These are phyloP conservation scores for Phytophthora capsici DNA, from an alignment of 352 stramenopile species.

Conservation along the genomic window DNA sequence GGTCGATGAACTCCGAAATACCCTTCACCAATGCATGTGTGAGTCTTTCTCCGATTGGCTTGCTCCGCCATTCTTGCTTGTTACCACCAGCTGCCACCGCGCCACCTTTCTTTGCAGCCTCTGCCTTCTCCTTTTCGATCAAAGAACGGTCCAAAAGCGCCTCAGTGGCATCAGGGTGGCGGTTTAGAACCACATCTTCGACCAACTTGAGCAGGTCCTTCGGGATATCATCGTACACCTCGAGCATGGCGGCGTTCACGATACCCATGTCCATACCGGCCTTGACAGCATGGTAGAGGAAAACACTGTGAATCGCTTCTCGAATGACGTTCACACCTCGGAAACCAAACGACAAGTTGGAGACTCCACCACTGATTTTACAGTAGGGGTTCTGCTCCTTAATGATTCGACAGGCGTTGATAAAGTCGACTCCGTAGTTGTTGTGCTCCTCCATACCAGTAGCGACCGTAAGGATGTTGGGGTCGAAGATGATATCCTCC, in stretches of 20 bases:
- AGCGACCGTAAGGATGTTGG: conserved; percentile 97
- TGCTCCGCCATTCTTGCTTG: conserved; percentile 91
- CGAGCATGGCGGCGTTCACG: conserved; percentile 93
- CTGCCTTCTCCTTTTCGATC: conserved; percentile 85
- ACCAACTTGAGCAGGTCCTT: conserved; percentile 88
- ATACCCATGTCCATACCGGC: conserved; percentile 99
- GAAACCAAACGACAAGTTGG: conserved; percentile 98
- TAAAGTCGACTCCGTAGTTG: conserved; percentile 98
- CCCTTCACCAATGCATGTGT: conserved; percentile 97
- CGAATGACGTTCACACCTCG: conserved; percentile 98
- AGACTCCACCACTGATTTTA: conserved; percentile 96
- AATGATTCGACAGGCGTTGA: conserved; percentile 94
- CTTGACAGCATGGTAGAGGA: conserved; percentile 95
- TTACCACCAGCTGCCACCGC: conserved; percentile 46
- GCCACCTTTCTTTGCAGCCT: conserved; percentile 88
- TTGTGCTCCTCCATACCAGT: conserved; percentile 98
- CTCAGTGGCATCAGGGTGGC: conserved; percentile 89
- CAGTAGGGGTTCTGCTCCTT: conserved; percentile 96
- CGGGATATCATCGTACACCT: conserved; percentile 90
- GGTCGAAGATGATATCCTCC: conserved; percentile 98
- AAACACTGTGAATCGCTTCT: conserved; percentile 96
- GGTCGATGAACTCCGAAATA: conserved; percentile 96
- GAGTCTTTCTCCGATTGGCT: conserved; percentile 92
- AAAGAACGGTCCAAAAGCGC: conserved; percentile 90
- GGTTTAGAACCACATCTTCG: conserved; percentile 96